Conservation (phyloP, 495 filamentous ascomycete genomes). For the Penicillium daleae region DNA sequence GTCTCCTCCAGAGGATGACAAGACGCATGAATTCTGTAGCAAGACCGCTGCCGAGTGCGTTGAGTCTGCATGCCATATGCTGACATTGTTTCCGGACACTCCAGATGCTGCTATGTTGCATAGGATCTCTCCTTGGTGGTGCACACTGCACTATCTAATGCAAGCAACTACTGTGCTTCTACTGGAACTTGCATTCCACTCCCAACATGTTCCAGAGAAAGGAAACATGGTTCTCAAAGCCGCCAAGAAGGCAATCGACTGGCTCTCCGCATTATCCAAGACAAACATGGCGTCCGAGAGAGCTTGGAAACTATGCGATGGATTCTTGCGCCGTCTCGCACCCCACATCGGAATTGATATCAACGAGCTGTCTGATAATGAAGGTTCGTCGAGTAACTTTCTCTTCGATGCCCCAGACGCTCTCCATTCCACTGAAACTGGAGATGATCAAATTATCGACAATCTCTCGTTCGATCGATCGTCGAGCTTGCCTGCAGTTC, state of each 20-base stretch:
- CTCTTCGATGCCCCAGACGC: conserved; percentile 23
- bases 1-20: conserved; percentile 29
- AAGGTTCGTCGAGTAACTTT: conserved; percentile 26
- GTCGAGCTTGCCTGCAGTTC: conserved; percentile 12
- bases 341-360: conserved; percentile 38
- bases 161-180: conserved; percentile 63
- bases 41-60: conserved; percentile 60
- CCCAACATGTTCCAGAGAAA: conserved; percentile 59
- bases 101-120: conserved; percentile 47
- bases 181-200: conserved; percentile 58
- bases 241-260: conserved; percentile 57
- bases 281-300: conserved; percentile 51
- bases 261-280: conserved; percentile 53
- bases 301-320: conserved; percentile 56
- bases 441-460: conserved; percentile 15
- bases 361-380: conserved; percentile 31
- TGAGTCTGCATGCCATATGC: conserved; percentile 57
- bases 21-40: conserved; percentile 52
- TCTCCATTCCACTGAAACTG: conserved; percentile 4
- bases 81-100: conserved; percentile 56
- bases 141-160: conserved; percentile 63
- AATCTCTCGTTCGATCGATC: conserved; percentile 29
- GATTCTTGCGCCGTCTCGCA: conserved; percentile 49
- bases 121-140: conserved; percentile 64
- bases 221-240: conserved; percentile 54